phyloP scores from a whole-genome alignment of 2,329 filamentous ascomycete species.

The Nemania abortiva region DNA sequence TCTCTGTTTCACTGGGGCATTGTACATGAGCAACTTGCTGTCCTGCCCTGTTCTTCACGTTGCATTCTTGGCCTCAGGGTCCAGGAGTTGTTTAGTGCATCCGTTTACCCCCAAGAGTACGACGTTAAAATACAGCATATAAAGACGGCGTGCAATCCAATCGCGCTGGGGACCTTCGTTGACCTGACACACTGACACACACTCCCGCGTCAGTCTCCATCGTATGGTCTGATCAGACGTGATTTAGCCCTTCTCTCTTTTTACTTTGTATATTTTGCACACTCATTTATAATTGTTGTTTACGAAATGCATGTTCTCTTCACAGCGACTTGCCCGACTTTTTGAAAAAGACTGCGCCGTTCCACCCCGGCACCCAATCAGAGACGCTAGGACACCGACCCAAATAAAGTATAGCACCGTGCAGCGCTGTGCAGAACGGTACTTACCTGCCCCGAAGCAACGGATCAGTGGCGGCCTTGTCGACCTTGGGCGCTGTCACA shows the following conservation, averaged over 20 bases:
- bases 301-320: not conserved
- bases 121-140: not conserved
- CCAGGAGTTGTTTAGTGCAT: constrained; percentile 5
- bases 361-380: constrained; percentile 32
- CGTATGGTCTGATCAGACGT: constrained; percentile 2
- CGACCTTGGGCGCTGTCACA: constrained; percentile 22
- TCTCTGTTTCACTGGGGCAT: not conserved
- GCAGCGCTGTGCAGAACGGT: not conserved
- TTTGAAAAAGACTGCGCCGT: constrained; percentile 16
- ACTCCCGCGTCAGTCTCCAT: constrained; percentile 12
- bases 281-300: not conserved
- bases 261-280: not conserved
- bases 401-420: constrained; percentile 9
- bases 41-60: not conserved
- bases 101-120: constrained; percentile 11
- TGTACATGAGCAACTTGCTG: not conserved
- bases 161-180: constrained; percentile 10
- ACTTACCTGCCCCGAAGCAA: constrained; percentile 9
- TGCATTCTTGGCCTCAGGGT: constrained; percentile 8
- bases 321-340: not conserved
- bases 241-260: not conserved
- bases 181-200: constrained; percentile 27
- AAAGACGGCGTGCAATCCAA: constrained; percentile 17
- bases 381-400: constrained; percentile 5
- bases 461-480: constrained; percentile 26